phyloP scores from a whole-genome alignment of 768 basidiomycete genomes.

The Kwoniella botswanensis region DNA sequence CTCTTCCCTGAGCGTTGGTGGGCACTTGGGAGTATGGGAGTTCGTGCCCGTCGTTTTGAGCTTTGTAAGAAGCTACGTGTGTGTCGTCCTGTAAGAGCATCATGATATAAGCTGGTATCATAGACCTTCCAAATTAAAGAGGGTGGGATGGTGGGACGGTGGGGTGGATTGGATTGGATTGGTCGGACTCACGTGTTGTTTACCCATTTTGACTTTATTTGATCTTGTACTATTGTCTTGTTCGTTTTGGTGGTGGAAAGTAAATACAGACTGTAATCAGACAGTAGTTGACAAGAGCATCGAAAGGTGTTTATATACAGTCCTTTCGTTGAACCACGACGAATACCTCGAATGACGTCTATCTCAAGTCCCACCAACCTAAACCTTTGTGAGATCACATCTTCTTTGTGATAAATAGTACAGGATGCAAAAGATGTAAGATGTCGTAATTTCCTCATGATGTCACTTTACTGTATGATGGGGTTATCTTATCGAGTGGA shows the following conservation, averaged over 20 bases:
- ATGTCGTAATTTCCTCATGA: slow-evolving; percentile 6
- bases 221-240: neutral
- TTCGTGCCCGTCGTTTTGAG: slow-evolving; percentile 8
- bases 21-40: slow-evolving; percentile 4
- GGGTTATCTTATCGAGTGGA: neutral
- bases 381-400: neutral
- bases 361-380: neutral
- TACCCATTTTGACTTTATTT: slow-evolving; percentile 19
- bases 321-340: too few relatives aligned
- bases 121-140: too few relatives aligned
- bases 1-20: slow-evolving; percentile 7
- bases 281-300: too few relatives aligned
- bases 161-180: neutral
- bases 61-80: slow-evolving; percentile 14
- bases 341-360: neutral
- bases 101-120: too few relatives aligned
- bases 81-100: slow-evolving; percentile 5
- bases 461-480: slow-evolving; percentile 3
- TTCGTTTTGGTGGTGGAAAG: neutral
- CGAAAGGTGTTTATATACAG: too few relatives aligned
- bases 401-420: neutral
- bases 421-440: neutral
- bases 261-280: neutral
- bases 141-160: neutral
- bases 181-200: slow-evolving; percentile 20